Percentiles rank a stretch among this genome's conserved stretches.
These are phyloP conservation scores for Aspergillus funiculosus DNA, from an alignment of 495 filamentous ascomycete genomes.

Conservation along the genomic window DNA sequence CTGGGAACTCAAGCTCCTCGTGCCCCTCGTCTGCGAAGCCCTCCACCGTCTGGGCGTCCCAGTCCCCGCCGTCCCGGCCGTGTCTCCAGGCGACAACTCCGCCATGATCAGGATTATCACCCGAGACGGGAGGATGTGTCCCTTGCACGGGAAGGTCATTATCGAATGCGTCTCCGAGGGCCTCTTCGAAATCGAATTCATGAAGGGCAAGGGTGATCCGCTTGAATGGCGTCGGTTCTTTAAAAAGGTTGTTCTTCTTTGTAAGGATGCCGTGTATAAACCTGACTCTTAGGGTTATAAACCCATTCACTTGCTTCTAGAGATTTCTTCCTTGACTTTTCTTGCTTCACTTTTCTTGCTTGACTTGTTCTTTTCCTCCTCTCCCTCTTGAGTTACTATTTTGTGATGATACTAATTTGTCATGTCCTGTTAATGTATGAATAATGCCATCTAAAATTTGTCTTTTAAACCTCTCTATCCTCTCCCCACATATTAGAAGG, in stretches of 20 bases:
- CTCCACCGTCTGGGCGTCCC: slow-evolving; percentile 79
- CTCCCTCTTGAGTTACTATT: background rate
- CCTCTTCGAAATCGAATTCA: slow-evolving; percentile 80
- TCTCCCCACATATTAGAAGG: no score
- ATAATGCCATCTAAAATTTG: slow-evolving; percentile 18
- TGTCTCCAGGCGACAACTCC: slow-evolving; percentile 40
- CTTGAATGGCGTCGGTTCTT: slow-evolving; percentile 97
- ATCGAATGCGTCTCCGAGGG: slow-evolving; percentile 63
- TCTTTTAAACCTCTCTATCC: background rate
- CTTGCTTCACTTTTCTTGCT: background rate
- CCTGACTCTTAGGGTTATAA: slow-evolving; percentile 37
- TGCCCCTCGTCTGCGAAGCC: slow-evolving; percentile 72
- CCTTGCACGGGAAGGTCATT: slow-evolving; percentile 74
- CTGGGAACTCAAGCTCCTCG: slow-evolving; percentile 67
- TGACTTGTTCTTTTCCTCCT: background rate
- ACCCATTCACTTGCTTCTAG: no score
- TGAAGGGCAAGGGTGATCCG: slow-evolving; percentile 93
- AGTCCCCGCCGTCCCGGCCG: slow-evolving; percentile 47
- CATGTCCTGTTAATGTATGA: slow-evolving; percentile 16
- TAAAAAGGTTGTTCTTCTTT: slow-evolving; percentile 80
- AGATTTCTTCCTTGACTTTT: no score
- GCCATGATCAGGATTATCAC: slow-evolving; percentile 68
- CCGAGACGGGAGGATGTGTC: slow-evolving; percentile 71
- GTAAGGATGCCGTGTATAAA: slow-evolving; percentile 69
- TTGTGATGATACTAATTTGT: background rate